These are phyloP conservation scores for Orobanche coerulescens DNA, from an alignment of 257 asterid genomes.

Conservation along the genomic window DNA sequence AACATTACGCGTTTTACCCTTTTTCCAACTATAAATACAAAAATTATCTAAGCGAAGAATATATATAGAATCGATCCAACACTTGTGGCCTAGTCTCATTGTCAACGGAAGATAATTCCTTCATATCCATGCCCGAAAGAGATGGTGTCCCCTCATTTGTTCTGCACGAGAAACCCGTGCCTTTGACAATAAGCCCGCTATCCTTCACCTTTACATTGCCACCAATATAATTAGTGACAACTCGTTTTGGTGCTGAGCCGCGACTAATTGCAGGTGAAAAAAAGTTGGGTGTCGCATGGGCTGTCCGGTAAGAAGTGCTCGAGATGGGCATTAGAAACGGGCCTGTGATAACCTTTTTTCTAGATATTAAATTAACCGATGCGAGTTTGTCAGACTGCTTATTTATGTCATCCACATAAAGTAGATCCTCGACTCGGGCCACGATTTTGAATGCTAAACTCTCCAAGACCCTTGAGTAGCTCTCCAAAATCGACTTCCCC, in stretches of 20 bases:
- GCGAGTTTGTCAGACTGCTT: slow-evolving; percentile 48
- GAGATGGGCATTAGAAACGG: slow-evolving; percentile 54
- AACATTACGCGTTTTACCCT: not conserved
- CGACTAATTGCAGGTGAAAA: slow-evolving; percentile 37
- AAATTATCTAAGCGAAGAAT: not conserved
- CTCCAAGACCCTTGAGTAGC: slow-evolving; percentile 97
- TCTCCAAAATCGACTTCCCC: slow-evolving; percentile 84
- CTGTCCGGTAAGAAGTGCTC: slow-evolving; percentile 57
- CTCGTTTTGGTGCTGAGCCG: slow-evolving; percentile 73
- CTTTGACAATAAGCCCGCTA: slow-evolving; percentile 28
- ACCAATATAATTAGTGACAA: slow-evolving; percentile 58
- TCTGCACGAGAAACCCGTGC: slow-evolving; percentile 33
- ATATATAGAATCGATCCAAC: not conserved
- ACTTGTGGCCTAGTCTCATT: not conserved
- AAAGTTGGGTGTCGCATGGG: slow-evolving; percentile 49
- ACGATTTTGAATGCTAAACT: slow-evolving; percentile 75
- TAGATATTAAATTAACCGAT: slow-evolving; percentile 33
- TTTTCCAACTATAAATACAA: not conserved
- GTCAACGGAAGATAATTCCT: slow-evolving; percentile 23
- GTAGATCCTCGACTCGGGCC: slow-evolving; percentile 76
- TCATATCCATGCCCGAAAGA: slow-evolving; percentile 18
- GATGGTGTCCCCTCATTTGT: slow-evolving; percentile 20
- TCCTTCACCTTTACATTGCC: slow-evolving; percentile 47
- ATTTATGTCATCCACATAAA: slow-evolving; percentile 69
- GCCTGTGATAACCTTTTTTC: slow-evolving; percentile 33